These are phyloP conservation scores for Aspergillus coremiiformis DNA, from an alignment of 495 filamentous ascomycete genomes.

Conservation along the genomic window DNA sequence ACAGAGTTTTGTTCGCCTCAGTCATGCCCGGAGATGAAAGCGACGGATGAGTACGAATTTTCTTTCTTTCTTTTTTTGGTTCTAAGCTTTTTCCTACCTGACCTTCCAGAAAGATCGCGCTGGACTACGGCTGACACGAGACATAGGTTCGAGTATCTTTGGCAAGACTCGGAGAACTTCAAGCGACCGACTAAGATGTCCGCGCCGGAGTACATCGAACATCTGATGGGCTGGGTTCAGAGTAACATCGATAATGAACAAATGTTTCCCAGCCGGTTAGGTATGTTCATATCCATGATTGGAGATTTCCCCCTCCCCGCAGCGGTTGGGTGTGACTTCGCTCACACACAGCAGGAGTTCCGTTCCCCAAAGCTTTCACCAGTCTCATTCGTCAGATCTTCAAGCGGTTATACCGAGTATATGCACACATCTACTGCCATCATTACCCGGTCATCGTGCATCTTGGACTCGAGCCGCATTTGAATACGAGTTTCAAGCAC, in stretches of 20 bases:
- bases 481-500: constrained; percentile 99
- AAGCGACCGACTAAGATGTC: constrained; percentile 97
- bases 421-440: constrained; percentile 99
- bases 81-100: neutral
- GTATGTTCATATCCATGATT: constrained; percentile 32
- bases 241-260: constrained; percentile 91
- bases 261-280: constrained; percentile 87
- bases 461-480: constrained; percentile 89
- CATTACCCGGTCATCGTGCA: constrained; percentile 96
- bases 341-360: constrained; percentile 56
- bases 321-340: neutral
- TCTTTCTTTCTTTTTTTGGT: neutral
- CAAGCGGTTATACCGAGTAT: constrained; percentile 97
- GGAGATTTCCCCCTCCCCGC: neutral
- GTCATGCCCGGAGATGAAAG: constrained; percentile 98
- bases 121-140: constrained; percentile 1
- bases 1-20: constrained; percentile 98
- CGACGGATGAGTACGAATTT: constrained; percentile 78
- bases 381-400: constrained; percentile 85
- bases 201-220: constrained; percentile 93
- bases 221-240: constrained; percentile 95
- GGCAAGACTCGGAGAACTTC: constrained; percentile 91
- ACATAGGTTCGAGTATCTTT: constrained; percentile 88
- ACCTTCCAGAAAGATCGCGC: neutral
- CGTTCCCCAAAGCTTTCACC: constrained; percentile 90